Percentiles rank a stretch among this genome's conserved stretches.
Evolutionary conservation across 2,329 filamentous ascomycete genomes (phyloP).

Genomic region (Colletotrichum sp.): DNA sequence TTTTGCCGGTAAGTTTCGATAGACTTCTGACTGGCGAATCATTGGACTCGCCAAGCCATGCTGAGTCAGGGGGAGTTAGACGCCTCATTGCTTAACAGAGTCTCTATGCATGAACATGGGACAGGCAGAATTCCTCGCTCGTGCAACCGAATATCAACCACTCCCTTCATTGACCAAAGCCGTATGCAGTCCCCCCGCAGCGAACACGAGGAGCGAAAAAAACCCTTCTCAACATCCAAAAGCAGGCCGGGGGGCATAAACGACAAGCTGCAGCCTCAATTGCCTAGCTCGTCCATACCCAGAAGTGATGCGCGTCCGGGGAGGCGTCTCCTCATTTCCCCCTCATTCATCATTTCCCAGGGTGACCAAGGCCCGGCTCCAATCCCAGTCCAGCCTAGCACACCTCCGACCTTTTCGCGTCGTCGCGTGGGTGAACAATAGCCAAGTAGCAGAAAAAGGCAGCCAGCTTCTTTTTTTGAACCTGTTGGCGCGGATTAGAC

Average conservation of each 20-base stretch:
- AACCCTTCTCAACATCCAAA: not conserved
- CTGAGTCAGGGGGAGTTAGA: not conserved
- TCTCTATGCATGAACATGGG: not conserved
- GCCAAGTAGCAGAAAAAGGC: not conserved
- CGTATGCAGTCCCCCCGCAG: not conserved
- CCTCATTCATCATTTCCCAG: conserved; percentile 1
- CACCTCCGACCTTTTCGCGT: not conserved
- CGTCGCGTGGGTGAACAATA: not conserved
- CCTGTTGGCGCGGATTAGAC: not conserved
- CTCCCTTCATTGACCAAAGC: not conserved
- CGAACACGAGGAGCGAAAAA: not conserved
- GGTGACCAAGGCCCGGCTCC: not conserved
- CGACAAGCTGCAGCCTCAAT: not conserved
- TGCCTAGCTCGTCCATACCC: not conserved
- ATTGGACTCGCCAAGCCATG: not conserved
- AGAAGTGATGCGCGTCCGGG: not conserved
- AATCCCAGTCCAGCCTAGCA: not conserved
- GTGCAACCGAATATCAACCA: not conserved
- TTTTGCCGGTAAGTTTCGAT: not conserved
- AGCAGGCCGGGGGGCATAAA: not conserved
- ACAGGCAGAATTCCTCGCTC: not conserved
- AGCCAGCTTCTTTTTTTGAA: not conserved
- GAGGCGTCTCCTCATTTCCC: conserved; percentile 11
- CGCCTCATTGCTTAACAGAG: not conserved
- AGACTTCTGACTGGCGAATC: not conserved